Evolutionary conservation across 2,329 filamentous ascomycete genomes (phyloP), one percentile per base, ranked within the genome.

Genomic region (Xylaria sp.): DNA sequence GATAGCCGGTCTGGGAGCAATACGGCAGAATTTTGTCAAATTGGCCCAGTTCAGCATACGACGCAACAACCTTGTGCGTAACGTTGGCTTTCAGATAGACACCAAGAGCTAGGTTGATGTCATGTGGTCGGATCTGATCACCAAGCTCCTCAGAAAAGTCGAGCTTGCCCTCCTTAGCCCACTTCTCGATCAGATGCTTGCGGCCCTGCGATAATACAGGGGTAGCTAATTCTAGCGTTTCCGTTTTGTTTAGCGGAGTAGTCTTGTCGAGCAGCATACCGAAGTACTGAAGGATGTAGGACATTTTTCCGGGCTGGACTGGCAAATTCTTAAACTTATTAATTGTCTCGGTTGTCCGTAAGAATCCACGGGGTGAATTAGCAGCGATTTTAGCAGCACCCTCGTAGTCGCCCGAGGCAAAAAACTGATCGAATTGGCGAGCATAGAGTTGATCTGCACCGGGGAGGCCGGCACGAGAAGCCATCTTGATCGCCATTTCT

Each of bases 1-100:
- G 90, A 77, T 97, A 99, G 64, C 92, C 91, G 55, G 85, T 87
- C 74, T 95, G 87, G 63, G 90, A 87, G 58, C 92, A 88, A 77
- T 98, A 99, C 4, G 93, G 90, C 62, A 99, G 83, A 71, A 99
- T 99, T 81, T 96, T 93, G 68, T 98, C 95, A 71, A 97, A 98
- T 75, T 97, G 93, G 23, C 95, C 93, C 35, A 93, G 93, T 80
- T 99, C 95, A 8, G 95, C 95, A 72, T 97, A 91, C 21, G 92
- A 92, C 63, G 95, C 93, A 65, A 99, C 92, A 57, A 97, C 94
- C 83, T 99, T 99, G 71, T 96, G 88, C 21, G 93, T 88, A 41
- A 93, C 87, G 71, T 96, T 93, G 71, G 94, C 93, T 76, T 95
- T 91, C 63, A 95, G 85, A 78, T 98, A 99, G 70, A 99, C 93